Conservation (phyloP, 768 basidiomycete genomes). For the Austroboletus festivus region DNA sequence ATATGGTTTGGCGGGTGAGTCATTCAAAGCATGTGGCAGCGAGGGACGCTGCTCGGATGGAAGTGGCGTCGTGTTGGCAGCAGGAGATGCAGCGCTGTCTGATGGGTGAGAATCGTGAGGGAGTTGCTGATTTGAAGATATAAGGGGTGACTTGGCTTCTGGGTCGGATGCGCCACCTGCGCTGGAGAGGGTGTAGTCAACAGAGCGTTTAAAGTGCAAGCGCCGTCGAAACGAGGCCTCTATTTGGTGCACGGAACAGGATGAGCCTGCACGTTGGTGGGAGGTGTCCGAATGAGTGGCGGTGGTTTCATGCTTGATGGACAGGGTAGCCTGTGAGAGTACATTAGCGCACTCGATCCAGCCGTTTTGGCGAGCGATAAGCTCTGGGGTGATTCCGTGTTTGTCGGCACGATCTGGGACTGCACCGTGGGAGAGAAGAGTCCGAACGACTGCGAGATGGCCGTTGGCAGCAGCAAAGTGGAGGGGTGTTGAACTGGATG, state of each 20-base stretch:
- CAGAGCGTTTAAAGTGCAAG: conserved; percentile 72
- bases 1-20: conserved; percentile 32
- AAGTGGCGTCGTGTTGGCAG: conserved; percentile 18
- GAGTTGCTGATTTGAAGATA: neutral
- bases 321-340: conserved; percentile 61
- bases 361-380: conserved; percentile 76
- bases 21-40: conserved; percentile 51
- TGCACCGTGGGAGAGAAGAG: conserved; percentile 84
- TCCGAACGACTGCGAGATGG: conserved; percentile 70
- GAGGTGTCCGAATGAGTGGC: conserved; percentile 18
- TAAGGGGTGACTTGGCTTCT: conserved; percentile 21
- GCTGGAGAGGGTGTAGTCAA: conserved; percentile 61
- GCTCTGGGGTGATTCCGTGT: conserved; percentile 84
- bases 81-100: conserved; percentile 1
- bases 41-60: conserved; percentile 60
- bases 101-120: conserved; percentile 2
- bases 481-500: conserved; percentile 89
- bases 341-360: conserved; percentile 75
- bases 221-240: conserved; percentile 39
- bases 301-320: conserved; percentile 54
- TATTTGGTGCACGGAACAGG: conserved; percentile 30
- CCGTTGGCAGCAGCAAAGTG: conserved; percentile 98
- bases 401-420: conserved; percentile 82
- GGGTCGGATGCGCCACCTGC: conserved; percentile 38
- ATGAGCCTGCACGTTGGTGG: conserved; percentile 19